Evolutionary conservation across 192 early-diverging fungal genomes (phyloP).

Genomic region (Polychytrium aggregatum): DNA sequence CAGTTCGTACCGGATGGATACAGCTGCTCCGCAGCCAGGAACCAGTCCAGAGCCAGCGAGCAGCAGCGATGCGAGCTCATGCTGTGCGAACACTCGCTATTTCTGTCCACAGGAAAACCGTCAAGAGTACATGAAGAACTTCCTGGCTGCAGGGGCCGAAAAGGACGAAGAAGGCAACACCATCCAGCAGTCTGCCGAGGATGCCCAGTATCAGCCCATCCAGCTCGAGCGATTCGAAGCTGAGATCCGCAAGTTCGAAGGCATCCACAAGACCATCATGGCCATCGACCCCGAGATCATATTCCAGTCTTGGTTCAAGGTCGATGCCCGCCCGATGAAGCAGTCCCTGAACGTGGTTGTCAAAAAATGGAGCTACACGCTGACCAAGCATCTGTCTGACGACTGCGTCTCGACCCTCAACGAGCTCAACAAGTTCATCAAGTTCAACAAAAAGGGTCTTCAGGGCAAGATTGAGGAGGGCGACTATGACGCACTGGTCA

Average conservation of each 20-base stretch:
- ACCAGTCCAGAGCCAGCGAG: too few relatives aligned
- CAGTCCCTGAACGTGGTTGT: conserved; percentile 52
- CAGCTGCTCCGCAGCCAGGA: too few relatives aligned
- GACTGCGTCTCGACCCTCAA: conserved; percentile 45
- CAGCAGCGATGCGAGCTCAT: too few relatives aligned
- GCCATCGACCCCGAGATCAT: conserved; percentile 49
- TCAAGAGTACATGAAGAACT: conserved; percentile 54
- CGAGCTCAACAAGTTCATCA: conserved; percentile 47
- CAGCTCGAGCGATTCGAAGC: conserved; percentile 56
- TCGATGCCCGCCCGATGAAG: conserved; percentile 49
- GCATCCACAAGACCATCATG: conserved; percentile 55
- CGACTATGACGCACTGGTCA: conserved; percentile 43
- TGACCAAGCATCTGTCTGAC: conserved; percentile 51
- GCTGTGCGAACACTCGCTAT: too few relatives aligned
- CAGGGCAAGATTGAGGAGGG: conserved; percentile 47
- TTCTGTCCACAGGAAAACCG: conserved; percentile 37
- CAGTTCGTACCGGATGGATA: too few relatives aligned
- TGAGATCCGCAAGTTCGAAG: conserved; percentile 54
- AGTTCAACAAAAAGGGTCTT: conserved; percentile 42
- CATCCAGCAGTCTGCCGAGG: conserved; percentile 9
- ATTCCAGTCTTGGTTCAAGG: conserved; percentile 48
- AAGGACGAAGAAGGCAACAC: conserved; percentile 21
- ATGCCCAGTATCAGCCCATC: conserved; percentile 23
- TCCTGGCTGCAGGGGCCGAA: conserved; percentile 27
- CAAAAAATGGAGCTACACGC: conserved; percentile 57